Percentiles rank a stretch among this genome's conserved stretches.
phyloP scores from a whole-genome alignment of 225 moss, liverwort and hornwort genomes.

The Physcomitrium patens region DNA sequence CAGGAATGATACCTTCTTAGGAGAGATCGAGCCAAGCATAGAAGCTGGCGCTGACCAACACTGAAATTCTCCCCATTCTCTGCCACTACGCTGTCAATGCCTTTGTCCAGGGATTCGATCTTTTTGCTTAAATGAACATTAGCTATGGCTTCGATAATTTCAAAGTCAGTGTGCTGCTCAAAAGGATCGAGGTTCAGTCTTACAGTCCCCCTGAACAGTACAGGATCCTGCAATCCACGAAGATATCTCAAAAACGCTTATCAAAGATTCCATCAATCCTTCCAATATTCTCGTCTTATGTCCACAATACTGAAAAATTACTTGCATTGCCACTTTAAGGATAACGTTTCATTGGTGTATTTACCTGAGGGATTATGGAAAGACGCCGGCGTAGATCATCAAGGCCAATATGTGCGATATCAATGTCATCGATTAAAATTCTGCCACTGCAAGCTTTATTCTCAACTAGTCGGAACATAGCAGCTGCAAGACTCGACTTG shows the following conservation, averaged over 20 bases:
- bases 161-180: conserved; percentile 65
- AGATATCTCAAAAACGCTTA: neutral
- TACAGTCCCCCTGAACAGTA: conserved; percentile 83
- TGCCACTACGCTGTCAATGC: conserved; percentile 68
- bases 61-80: conserved; percentile 93
- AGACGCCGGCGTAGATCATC: conserved; percentile 92
- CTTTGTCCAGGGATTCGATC: conserved; percentile 60
- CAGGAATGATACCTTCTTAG: conserved; percentile 47
- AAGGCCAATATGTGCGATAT: conserved; percentile 67
- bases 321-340: too few species aligned
- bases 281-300: neutral
- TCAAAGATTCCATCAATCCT: neutral
- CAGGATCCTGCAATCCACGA: conserved; percentile 71
- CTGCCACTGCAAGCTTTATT: conserved; percentile 80
- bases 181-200: conserved; percentile 93
- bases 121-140: conserved; percentile 73
- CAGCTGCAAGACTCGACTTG: conserved; percentile 92
- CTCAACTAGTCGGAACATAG: conserved; percentile 93
- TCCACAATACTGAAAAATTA: too few species aligned
- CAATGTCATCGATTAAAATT: conserved; percentile 75
- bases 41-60: conserved; percentile 84
- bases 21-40: conserved; percentile 82
- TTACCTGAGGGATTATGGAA: conserved; percentile 91
- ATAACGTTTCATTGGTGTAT: neutral
- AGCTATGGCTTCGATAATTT: conserved; percentile 70